phyloP scores from a whole-genome alignment of 805 yeast species.

The Metschnikowia colocasiae region DNA sequence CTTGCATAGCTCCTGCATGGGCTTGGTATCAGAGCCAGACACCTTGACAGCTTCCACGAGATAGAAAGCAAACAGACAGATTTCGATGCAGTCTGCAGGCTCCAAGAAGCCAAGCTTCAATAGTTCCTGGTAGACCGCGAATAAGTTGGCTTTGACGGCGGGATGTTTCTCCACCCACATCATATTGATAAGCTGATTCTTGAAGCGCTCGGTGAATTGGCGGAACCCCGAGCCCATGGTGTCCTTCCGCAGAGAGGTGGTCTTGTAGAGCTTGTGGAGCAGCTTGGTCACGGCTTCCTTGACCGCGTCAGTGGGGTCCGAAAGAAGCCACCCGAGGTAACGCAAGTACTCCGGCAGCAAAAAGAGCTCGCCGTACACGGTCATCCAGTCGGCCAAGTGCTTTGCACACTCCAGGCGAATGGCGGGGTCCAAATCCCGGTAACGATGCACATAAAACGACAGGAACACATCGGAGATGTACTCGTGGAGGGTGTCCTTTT shows the following conservation, averaged over 20 bases:
- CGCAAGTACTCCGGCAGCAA: slow-evolving; percentile 66
- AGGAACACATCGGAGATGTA: slow-evolving; percentile 63
- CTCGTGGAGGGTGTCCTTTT: slow-evolving; percentile 51
- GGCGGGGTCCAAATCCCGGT: slow-evolving; percentile 70
- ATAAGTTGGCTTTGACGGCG: slow-evolving; percentile 49
- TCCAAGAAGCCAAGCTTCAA: slow-evolving; percentile 60
- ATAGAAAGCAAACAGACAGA: slow-evolving; percentile 20
- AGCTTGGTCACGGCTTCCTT: slow-evolving; percentile 61
- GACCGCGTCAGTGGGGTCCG: slow-evolving; percentile 63
- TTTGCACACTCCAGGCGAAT: slow-evolving; percentile 69
- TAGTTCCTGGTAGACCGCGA: slow-evolving; percentile 53
- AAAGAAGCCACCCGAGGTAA: slow-evolving; percentile 79
- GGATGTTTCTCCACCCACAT: slow-evolving; percentile 42
- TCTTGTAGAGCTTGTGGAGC: slow-evolving; percentile 47
- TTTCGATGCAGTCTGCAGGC: slow-evolving; percentile 43
- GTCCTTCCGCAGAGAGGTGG: slow-evolving; percentile 16
- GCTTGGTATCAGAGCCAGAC: slow-evolving; percentile 19
- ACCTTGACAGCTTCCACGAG: slow-evolving; percentile 10
- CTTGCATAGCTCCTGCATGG: slow-evolving; percentile 48
- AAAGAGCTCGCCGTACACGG: slow-evolving; percentile 64
- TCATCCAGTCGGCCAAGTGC: slow-evolving; percentile 68
- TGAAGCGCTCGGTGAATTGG: slow-evolving; percentile 75
- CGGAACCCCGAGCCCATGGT: slow-evolving; percentile 58
- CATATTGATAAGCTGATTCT: slow-evolving; percentile 62
- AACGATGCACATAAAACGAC: slow-evolving; percentile 68